Percentiles rank a stretch among this genome's conserved stretches.
phyloP scores from a whole-genome alignment of 2,329 filamentous ascomycete genomes.

The Nemania sp. region DNA sequence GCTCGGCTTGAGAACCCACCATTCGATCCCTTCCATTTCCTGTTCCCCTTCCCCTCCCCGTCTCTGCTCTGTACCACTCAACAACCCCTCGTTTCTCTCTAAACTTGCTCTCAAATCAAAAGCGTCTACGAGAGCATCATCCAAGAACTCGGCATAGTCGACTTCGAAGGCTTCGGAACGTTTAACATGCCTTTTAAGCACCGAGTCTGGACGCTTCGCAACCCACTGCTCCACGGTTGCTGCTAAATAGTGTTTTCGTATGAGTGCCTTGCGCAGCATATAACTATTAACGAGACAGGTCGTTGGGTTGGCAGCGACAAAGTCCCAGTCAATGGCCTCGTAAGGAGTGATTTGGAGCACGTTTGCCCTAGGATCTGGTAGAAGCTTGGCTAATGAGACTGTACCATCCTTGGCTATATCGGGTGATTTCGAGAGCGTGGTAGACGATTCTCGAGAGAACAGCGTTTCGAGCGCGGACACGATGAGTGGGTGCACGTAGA shows the following conservation, averaged over 20 bases:
- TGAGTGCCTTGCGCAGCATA: conserved; percentile 92
- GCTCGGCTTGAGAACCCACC: conserved; percentile 98
- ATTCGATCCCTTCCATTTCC: conserved; percentile 60
- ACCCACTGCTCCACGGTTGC: conserved; percentile 84
- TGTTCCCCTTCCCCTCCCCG: conserved; percentile 47
- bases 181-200: conserved; percentile 72
- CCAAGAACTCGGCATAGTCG: conserved; percentile 94
- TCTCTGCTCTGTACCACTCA: conserved; percentile 16
- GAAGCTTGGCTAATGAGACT: conserved; percentile 42
- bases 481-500: conserved; percentile 87
- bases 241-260: conserved; percentile 91
- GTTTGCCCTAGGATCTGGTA: conserved; percentile 46
- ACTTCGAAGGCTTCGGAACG: conserved; percentile 86
- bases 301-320: conserved; percentile 62
- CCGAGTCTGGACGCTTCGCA: conserved; percentile 75
- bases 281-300: conserved; percentile 82
- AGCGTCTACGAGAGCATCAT: conserved; percentile 87
- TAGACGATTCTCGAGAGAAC: conserved; percentile 58
- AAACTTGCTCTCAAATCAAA: conserved; percentile 84
- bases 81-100: conserved; percentile 61
- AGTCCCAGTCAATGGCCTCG: conserved; percentile 83
- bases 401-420: conserved; percentile 10
- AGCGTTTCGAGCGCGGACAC: conserved; percentile 68
- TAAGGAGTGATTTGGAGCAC: conserved; percentile 84
- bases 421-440: conserved; percentile 54